Percentiles rank a stretch among this genome's conserved stretches.
Conservation (phyloP, 2,329 filamentous ascomycete species). For the Parascedosporium putredinis region DNA sequence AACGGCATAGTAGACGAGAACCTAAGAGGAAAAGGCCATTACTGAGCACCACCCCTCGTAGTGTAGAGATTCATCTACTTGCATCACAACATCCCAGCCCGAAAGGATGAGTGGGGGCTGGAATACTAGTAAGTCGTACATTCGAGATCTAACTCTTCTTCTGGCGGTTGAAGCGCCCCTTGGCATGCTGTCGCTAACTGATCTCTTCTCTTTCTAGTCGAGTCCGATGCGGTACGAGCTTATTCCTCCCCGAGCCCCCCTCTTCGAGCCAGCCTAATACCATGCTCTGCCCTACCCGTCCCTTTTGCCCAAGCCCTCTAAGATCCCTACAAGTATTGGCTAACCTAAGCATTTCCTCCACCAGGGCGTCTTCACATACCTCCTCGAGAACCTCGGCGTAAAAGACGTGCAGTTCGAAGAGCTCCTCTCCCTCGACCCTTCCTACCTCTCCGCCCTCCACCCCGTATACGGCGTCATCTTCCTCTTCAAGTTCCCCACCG, state of each 20-base stretch:
- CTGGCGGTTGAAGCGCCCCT: constrained; percentile 6
- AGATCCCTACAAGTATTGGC: not conserved
- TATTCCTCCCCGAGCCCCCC: not conserved
- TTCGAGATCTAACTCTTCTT: not conserved
- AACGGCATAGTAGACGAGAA: too few species aligned
- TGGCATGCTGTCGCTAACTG: constrained; percentile 11
- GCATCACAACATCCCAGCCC: too few species aligned
- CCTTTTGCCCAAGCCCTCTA: not conserved
- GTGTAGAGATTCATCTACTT: too few species aligned
- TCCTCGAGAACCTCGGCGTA: constrained; percentile 84
- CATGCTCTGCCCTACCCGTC: not conserved
- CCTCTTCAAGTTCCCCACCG: constrained; percentile 90
- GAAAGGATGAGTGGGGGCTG: constrained; percentile 66
- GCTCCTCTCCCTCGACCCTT: constrained; percentile 76
- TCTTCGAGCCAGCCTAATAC: too few species aligned
- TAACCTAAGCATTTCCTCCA: constrained; percentile 10
- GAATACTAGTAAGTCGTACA: constrained; percentile 64
- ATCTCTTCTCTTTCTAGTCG: constrained; percentile 41
- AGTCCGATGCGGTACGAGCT: constrained; percentile 79
- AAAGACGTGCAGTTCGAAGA: constrained; percentile 96
- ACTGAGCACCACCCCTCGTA: too few species aligned
- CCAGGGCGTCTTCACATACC: constrained; percentile 90
- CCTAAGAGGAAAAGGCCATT: too few species aligned
- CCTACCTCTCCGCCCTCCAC: constrained; percentile 58
- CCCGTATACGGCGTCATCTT: constrained; percentile 95